Base-by-base conservation (phyloP, 805 yeast genomes). In the Ogataea minuta region DNA sequence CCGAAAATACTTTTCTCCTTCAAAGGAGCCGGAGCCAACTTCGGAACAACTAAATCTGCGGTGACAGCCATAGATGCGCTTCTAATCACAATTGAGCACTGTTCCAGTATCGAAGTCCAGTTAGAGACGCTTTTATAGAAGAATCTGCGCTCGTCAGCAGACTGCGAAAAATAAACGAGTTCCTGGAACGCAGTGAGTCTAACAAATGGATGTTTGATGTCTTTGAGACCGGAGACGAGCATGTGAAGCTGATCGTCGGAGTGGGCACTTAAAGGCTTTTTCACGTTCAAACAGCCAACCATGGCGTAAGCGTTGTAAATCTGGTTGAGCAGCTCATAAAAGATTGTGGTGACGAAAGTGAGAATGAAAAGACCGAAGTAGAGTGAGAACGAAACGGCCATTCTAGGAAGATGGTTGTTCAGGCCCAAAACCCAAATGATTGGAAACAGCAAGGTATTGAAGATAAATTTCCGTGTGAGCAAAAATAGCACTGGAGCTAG, bases 181-280 rank as follows among this genome's bases (percentile, higher is more conserved):
- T 84, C 93, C 60, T 84, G 91, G 62, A 77, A 83, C 2, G 91
- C 89, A 1, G 88, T 78, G 43, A 79, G 56, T 43, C 78, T 72
- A 1, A 75, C 74, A 39, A 76, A 67, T 9, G 66, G 68, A 31
- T 61, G 48, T 35, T 68, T 69, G 21, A 61, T 57, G 24, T 80
- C 79, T 35, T 72, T 70, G 44, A 84, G 66, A 0, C 91, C 91
- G 3, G 80, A 69, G 9, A 84, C 57, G 26, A 84, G 61, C 1
- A 89, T 80, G 36, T 72, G 75, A 34, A 80, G 64, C 6, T 87
- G 89, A 35, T 76, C 79, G 0, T 80, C 63, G 11, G 83, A 71
- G 20, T 76, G 72, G 9, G 75, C 60, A 31, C 82, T 74, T 7
- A 84, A 68, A 13, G 86, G 76, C 41, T 74, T 76, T 13, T 76